Evolutionary conservation across 352 stramenopile genomes (phyloP), one percentile per base, ranked within the genome.

Genomic region (Blastocystis sp.): DNA sequence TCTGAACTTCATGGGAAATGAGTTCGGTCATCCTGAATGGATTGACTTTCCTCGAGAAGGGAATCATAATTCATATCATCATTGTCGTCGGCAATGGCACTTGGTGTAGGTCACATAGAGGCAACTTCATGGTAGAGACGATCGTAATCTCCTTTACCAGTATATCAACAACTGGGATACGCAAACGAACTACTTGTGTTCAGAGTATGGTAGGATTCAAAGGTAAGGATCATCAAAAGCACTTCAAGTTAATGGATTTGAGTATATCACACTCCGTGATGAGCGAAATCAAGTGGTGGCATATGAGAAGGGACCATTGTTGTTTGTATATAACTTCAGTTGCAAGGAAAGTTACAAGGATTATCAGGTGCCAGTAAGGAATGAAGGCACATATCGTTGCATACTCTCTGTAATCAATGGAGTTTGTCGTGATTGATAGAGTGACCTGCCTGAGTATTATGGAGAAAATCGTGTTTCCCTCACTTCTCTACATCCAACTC

Each of bases 1-100:
- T 19, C 56, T 89, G n/a, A 75, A 75, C 32, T 89, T 89, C 74
- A 88, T 88, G 46, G 88, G 88, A 2, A 89, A 89, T 77, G 86
- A 89, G 66, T 89, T 89, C 37, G 88, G 86, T 42, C 88, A 89
- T 49, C 88, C 88, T n/a, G 88, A 89, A 65, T 89, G 88, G 88
- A 37, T 89, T 24, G 88, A 89, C 63, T 89, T 89, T 43, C 88
- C 88, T 1, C 56, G 88, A 35, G 57, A 89, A 49, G 88, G 88
- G 29, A 89, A 89, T 63, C 19, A 52, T 16, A 65, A 66, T 32
- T 88, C 58, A 32, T 89, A 81, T 42, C 51, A 85, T 24, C 65
- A 89, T 65, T 89, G 87, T 61, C 59, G 88, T 35, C n/a, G 88
- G 21, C 88, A 89, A 66, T 89, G 86, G 87, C 69, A 35, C 32